A percentile compares a stretch with the other conserved stretches of the same genome.
Evolutionary conservation across 176 grass and related monocot genomes (phyloP).

Genomic region (Lolium rigidum): DNA sequence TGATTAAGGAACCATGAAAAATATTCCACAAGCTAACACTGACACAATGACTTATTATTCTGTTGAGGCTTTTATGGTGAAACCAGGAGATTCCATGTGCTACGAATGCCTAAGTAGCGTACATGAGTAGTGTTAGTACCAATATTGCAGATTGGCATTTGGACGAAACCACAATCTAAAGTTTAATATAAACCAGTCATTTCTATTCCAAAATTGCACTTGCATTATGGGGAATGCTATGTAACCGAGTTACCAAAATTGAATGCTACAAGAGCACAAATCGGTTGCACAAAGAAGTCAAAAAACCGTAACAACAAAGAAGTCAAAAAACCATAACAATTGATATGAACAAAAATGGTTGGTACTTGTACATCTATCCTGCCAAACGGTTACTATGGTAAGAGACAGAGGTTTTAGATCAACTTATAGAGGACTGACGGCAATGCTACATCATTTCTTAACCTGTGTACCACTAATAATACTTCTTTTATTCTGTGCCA

Average conservation of each 20-base stretch:
- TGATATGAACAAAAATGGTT: conserved; percentile 13
- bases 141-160: conserved; percentile 9
- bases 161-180: conserved; percentile 9
- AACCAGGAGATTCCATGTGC: conserved; percentile 1
- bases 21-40: conserved; percentile 19
- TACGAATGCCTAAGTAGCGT: conserved; percentile 7
- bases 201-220: background rate
- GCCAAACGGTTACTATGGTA: background rate
- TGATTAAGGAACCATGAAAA: conserved; percentile 14
- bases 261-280: conserved; percentile 17
- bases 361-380: conserved; percentile 39
- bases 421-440: background rate
- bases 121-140: conserved; percentile 28
- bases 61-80: background rate
- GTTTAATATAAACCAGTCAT: conserved; percentile 27
- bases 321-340: background rate
- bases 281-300: background rate
- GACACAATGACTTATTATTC: background rate
- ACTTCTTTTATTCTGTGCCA: background rate
- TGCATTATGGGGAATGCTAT: background rate
- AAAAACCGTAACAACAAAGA: background rate
- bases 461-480: conserved; percentile 20
- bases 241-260: background rate
- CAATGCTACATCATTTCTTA: conserved; percentile 29
- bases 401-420: conserved; percentile 10